Conservation (phyloP, 495 filamentous ascomycete species). For the Monascus purpureus region DNA sequence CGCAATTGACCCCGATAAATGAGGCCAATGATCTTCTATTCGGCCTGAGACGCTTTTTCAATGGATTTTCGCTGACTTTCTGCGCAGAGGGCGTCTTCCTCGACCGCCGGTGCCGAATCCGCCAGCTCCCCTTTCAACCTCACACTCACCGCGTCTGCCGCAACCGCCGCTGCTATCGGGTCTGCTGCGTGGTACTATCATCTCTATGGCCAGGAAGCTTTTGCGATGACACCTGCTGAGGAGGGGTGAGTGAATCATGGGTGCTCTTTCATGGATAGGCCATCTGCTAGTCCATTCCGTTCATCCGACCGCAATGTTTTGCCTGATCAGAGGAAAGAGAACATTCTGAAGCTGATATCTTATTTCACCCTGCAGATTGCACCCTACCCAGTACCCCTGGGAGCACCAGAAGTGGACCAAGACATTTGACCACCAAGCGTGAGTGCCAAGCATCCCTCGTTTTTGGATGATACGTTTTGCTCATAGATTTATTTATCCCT, state of each 20-base stretch:
- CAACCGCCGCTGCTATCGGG: slow-evolving; percentile 73
- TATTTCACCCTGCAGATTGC: slow-evolving; percentile 46
- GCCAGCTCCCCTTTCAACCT: slow-evolving; percentile 41
- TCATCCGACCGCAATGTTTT: too few species aligned
- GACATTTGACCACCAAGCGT: slow-evolving; percentile 95
- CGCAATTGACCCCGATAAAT: slow-evolving; percentile 19
- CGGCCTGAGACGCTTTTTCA: background rate
- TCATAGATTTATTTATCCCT: slow-evolving; percentile 16
- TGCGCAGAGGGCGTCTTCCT: slow-evolving; percentile 31
- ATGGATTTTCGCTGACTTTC: slow-evolving; percentile 13
- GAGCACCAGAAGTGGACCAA: slow-evolving; percentile 78
- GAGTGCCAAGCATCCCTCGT: slow-evolving; percentile 32
- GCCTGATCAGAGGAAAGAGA: too few species aligned
- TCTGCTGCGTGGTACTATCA: slow-evolving; percentile 92
- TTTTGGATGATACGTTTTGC: slow-evolving; percentile 2
- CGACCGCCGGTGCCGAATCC: slow-evolving; percentile 33
- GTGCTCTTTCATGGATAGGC: slow-evolving; percentile 6
- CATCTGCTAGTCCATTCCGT: slow-evolving; percentile 9
- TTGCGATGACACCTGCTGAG: slow-evolving; percentile 86
- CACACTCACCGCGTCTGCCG: slow-evolving; percentile 68
- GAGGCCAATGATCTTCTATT: slow-evolving; percentile 18
- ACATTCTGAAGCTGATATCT: slow-evolving; percentile 4
- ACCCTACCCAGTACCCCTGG: slow-evolving; percentile 89
- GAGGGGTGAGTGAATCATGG: slow-evolving; percentile 67
- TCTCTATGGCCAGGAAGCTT: slow-evolving; percentile 73